phyloP scores from a whole-genome alignment of 768 basidiomycete species.

The Trametes cingulata region DNA sequence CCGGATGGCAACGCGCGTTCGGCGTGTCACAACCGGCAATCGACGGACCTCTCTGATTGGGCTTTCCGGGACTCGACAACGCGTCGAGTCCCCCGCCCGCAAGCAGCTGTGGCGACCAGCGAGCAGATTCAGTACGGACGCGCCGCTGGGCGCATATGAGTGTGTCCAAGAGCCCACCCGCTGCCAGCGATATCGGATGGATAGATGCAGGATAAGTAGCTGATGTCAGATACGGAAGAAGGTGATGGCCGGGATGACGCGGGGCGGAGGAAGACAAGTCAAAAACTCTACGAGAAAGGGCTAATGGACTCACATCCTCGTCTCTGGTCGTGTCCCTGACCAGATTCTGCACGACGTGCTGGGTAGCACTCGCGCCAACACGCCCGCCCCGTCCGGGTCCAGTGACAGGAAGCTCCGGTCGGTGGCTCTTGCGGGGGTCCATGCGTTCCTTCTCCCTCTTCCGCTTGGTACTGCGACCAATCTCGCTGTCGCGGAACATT shows the following conservation, averaged over 20 bases:
- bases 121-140: background rate
- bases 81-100: background rate
- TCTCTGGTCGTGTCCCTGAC: conserved; percentile 89
- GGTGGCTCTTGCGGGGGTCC: conserved; percentile 89
- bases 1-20: conserved; percentile 26
- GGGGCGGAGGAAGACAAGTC: conserved; percentile 11
- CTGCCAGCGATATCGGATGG: conserved; percentile 21
- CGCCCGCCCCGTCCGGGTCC: conserved; percentile 94
- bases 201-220: conserved; percentile 17
- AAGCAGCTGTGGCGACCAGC: background rate
- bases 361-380: conserved; percentile 95
- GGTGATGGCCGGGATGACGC: conserved; percentile 12
- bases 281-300: conserved; percentile 26
- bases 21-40: conserved; percentile 25
- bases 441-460: conserved; percentile 86
- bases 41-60: conserved; percentile 17
- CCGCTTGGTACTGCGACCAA: conserved; percentile 76
- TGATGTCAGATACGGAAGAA: conserved; percentile 18
- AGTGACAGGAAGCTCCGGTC: conserved; percentile 89
- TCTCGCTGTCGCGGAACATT: conserved; percentile 82
- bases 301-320: conserved; percentile 80
- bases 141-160: background rate
- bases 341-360: conserved; percentile 93
- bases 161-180: background rate
- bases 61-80: background rate